phyloP scores from a whole-genome alignment of 306 rosid species.

The Lithocarpus polystachyus region DNA sequence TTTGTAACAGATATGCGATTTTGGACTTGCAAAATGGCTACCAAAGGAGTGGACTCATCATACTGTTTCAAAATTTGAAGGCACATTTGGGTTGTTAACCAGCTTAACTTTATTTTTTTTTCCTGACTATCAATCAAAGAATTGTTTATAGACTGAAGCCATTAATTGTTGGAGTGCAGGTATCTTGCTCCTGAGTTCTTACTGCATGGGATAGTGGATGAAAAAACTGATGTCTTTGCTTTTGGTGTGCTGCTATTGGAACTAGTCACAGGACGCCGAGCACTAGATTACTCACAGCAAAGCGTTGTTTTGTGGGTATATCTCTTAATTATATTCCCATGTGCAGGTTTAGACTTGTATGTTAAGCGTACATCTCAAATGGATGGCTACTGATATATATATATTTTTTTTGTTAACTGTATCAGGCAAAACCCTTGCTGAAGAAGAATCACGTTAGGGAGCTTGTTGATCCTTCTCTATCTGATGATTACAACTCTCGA shows the following conservation, averaged over 20 bases:
- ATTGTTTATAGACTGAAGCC: not conserved
- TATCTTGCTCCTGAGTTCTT: constrained; percentile 95
- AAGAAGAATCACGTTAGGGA: constrained; percentile 54
- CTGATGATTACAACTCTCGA: constrained; percentile 40
- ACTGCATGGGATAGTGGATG: constrained; percentile 92
- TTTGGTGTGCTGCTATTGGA: constrained; percentile 87
- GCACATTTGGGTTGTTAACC: constrained; percentile 86
- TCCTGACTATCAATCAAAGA: not conserved
- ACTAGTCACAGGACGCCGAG: constrained; percentile 84
- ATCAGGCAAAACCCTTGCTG: constrained; percentile 85
- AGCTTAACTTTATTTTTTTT: constrained; percentile 15
- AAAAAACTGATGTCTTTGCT: constrained; percentile 91
- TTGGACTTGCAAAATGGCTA: constrained; percentile 96
- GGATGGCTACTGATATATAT: not conserved
- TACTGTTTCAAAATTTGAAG: constrained; percentile 80
- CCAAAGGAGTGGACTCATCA: constrained; percentile 97
- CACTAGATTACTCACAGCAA: constrained; percentile 91
- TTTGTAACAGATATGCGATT: constrained; percentile 76
- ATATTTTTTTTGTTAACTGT: not conserved
- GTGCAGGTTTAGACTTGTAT: not conserved
- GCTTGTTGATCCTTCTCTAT: constrained; percentile 65
- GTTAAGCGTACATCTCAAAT: not conserved
- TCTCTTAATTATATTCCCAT: not conserved
- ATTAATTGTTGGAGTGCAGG: constrained; percentile 31
- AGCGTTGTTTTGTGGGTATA: constrained; percentile 96